These are phyloP conservation scores for Eimeria nieschulzi DNA, from an alignment of 169 alveolate species.

Conservation along the genomic window DNA sequence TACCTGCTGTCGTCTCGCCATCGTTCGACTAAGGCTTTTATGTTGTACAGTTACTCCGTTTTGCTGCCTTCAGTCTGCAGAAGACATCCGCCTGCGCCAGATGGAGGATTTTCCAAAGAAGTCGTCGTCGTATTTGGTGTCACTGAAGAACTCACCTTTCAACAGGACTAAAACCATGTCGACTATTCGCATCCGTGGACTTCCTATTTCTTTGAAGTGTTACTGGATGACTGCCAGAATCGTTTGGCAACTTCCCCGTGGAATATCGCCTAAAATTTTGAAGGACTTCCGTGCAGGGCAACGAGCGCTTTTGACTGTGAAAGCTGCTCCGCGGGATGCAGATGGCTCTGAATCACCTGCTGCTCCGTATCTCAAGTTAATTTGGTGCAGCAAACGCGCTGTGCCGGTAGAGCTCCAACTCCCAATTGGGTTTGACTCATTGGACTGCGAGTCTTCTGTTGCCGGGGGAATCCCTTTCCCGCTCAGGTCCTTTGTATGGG, in stretches of 20 bases:
- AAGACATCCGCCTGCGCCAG: slow-evolving; percentile 6
- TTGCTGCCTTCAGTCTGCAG: slow-evolving; percentile 13
- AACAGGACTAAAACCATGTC: neutral
- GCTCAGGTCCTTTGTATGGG: neutral
- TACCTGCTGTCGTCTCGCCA: no score
- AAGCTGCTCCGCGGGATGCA: neutral
- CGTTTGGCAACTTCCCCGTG: neutral
- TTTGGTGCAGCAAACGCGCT: slow-evolving; percentile 29
- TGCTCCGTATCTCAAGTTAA: neutral
- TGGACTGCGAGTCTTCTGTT: neutral
- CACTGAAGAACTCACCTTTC: neutral
- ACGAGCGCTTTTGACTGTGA: slow-evolving; percentile 17
- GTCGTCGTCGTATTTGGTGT: neutral
- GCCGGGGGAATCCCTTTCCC: neutral
- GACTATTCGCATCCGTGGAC: neutral
- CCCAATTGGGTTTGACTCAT: neutral
- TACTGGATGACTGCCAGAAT: neutral
- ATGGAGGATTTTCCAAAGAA: neutral
- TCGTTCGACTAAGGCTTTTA: no score
- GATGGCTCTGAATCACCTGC: neutral
- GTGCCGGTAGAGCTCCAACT: slow-evolving; percentile 9
- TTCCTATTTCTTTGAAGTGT: neutral
- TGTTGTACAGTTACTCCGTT: no score
- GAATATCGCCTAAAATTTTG: neutral
- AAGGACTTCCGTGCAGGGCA: slow-evolving; percentile 36